Evolutionary conservation across 75 land plant genomes (phyloP), one percentile per base, ranked within the genome.

Genomic region (Larix kaempferi): DNA sequence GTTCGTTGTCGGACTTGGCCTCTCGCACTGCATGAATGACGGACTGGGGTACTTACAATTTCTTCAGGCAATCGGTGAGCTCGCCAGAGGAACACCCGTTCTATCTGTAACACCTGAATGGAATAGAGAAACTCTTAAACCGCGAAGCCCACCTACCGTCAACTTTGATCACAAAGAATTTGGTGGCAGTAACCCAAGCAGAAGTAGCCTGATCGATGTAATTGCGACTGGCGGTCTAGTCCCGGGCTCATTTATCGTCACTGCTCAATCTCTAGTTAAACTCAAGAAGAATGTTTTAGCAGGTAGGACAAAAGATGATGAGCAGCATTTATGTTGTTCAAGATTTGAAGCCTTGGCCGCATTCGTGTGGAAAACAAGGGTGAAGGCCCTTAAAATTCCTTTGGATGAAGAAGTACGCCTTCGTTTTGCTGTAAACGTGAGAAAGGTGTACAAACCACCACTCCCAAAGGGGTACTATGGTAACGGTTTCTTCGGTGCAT

Each of bases 1-100:
- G 11, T 85, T 84, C 33, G 87, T 80, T n/a, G 19, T 88, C 8
- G 87, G 87, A 12, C 56, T 88, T 7, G 62, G 77, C 56, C 71
- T 85, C 72, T 82, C 82, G 80, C 89, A 88, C 78, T 82, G 84
- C 71, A 63, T 82, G 78, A 63, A 77, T 76, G 90, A 88, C 73
- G 90, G 87, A 7, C 64, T 84, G 13, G 84, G 82, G 1, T 80
- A 82, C 2, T 79, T 77, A 58, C 82, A 88, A 58, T 85, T 88
- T 74, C 73, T 88, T 2, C 66, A 76, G 4, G 71, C 90, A 1
- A 79, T 81, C 80, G 84, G 78, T 2, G 85, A 88, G 0, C 61
- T 73, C 6, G 87, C 90, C 4, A 65, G 90, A 22, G 90, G 90
- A 22, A 6, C 71, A 57, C 82, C 77, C 6, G 17, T 77, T 27